A percentile compares a stretch with the other conserved stretches of the same genome.
Evolutionary conservation across 495 filamentous ascomycete species (phyloP).

Genomic region (Delitschia confertaspora): DNA sequence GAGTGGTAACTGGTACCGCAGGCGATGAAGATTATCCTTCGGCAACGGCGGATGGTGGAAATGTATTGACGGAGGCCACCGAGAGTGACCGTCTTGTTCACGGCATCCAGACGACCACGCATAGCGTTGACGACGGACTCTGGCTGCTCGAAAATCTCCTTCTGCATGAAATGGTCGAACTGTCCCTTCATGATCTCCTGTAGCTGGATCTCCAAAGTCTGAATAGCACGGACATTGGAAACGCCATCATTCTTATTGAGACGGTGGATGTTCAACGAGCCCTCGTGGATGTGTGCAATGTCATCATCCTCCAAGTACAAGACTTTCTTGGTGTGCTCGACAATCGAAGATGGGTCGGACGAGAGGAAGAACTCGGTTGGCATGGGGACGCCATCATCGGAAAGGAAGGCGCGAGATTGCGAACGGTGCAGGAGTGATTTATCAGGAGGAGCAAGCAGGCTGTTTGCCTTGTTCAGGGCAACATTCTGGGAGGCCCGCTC

Average conservation of each 20-base stretch:
- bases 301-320: conserved; percentile 99
- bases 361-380: conserved; percentile 99
- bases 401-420: conserved; percentile 96
- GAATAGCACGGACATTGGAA: conserved; percentile 92
- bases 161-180: conserved; percentile 99
- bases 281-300: conserved; percentile 98
- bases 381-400: conserved; percentile 92
- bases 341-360: conserved; percentile 93
- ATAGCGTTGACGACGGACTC: conserved; percentile 99
- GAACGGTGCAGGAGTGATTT: conserved; percentile 96
- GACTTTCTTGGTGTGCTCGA: conserved; percentile 99
- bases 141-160: conserved; percentile 99
- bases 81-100: conserved; percentile 87
- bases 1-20: conserved; percentile 97
- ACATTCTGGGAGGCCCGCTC: conserved; percentile 95
- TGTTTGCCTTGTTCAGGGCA: conserved; percentile 76
- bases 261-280: conserved; percentile 96
- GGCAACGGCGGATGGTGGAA: conserved; percentile 87
- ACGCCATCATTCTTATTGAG: conserved; percentile 92
- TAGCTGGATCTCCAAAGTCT: conserved; percentile 95
- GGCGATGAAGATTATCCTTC: conserved; percentile 94
- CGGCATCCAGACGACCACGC: conserved; percentile 91
- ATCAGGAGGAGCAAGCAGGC: conserved; percentile 78
- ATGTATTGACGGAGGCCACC: conserved; percentile 95
- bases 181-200: conserved; percentile 99